These are phyloP conservation scores for Eimeria brunetti DNA, from an alignment of 169 alveolate genomes.

Conservation along the genomic window DNA sequence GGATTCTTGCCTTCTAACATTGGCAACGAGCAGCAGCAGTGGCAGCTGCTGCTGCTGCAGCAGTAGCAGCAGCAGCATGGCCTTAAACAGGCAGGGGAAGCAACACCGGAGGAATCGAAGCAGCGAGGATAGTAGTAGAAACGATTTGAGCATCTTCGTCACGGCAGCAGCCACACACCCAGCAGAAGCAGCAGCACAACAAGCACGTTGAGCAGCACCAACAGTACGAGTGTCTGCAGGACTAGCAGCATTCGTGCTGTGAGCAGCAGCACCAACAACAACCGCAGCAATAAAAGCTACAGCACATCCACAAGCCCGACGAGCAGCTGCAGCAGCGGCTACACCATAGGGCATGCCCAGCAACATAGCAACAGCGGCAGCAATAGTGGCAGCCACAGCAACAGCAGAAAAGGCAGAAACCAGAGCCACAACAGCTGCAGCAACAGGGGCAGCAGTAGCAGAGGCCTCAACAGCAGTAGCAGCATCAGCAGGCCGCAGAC, in stretches of 20 bases:
- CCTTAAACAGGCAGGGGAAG: too few species aligned
- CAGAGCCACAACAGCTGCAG: background rate
- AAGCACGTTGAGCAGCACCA: too few species aligned
- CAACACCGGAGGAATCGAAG: background rate
- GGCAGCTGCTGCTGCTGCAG: background rate
- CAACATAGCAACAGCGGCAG: too few species aligned
- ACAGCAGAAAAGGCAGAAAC: background rate
- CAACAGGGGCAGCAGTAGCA: background rate
- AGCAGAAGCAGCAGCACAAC: background rate
- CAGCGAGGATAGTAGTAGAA: background rate
- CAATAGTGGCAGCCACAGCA: background rate
- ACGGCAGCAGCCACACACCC: background rate
- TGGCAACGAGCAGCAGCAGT: background rate
- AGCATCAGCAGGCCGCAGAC: too few species aligned
- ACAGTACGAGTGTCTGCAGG: too few species aligned
- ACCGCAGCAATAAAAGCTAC: background rate
- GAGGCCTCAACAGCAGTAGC: constrained; percentile 1
- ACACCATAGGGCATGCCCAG: too few species aligned
- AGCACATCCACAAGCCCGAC: too few species aligned
- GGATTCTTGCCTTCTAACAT: too few species aligned
- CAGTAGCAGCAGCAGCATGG: too few species aligned
- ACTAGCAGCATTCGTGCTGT: too few species aligned
- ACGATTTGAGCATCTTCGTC: background rate
- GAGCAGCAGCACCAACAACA: background rate
- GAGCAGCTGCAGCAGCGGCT: background rate